Conservation (phyloP, 2,329 filamentous ascomycete genomes). For the Aureobasidium lini region DNA sequence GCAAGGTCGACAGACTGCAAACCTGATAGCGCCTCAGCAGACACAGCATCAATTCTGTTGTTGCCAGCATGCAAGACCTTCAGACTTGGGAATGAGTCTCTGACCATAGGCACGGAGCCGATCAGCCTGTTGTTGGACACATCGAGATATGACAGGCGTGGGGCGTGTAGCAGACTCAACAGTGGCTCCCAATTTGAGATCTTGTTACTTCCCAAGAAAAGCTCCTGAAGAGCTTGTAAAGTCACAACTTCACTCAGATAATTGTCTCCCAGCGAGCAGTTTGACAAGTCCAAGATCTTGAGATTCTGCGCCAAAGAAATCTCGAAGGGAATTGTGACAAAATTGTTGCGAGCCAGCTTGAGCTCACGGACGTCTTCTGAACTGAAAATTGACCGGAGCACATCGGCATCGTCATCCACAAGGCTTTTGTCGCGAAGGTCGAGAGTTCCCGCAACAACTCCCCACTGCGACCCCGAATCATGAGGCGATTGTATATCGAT, state of each 20-base stretch:
- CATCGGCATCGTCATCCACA: constrained; percentile 31
- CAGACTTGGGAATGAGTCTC: constrained; percentile 61
- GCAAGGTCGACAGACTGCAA: constrained; percentile 69
- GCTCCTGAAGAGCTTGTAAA: constrained; percentile 66
- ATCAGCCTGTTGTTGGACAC: constrained; percentile 75
- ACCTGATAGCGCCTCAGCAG: constrained; percentile 66
- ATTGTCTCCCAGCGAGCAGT: constrained; percentile 44
- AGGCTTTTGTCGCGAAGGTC: constrained; percentile 34
- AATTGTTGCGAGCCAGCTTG: constrained; percentile 69
- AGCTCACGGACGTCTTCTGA: constrained; percentile 47
- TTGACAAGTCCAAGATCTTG: constrained; percentile 39
- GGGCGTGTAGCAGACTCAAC: constrained; percentile 60
- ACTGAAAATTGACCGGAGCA: constrained; percentile 37
- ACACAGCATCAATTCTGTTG: constrained; percentile 63
- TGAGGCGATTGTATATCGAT: constrained; percentile 17
- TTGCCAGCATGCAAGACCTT: constrained; percentile 66
- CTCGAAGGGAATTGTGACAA: constrained; percentile 60
- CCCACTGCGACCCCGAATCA: constrained; percentile 20
- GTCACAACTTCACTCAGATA: constrained; percentile 53
- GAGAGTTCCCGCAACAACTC: constrained; percentile 29
- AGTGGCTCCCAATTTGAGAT: constrained; percentile 64
- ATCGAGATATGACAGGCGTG: constrained; percentile 67
- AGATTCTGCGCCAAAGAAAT: constrained; percentile 65
- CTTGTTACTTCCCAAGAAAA: constrained; percentile 68
- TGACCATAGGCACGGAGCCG: constrained; percentile 57